Conservation (phyloP, 1,139 yeast genomes). For the Candida pseudoviswanathii region DNA sequence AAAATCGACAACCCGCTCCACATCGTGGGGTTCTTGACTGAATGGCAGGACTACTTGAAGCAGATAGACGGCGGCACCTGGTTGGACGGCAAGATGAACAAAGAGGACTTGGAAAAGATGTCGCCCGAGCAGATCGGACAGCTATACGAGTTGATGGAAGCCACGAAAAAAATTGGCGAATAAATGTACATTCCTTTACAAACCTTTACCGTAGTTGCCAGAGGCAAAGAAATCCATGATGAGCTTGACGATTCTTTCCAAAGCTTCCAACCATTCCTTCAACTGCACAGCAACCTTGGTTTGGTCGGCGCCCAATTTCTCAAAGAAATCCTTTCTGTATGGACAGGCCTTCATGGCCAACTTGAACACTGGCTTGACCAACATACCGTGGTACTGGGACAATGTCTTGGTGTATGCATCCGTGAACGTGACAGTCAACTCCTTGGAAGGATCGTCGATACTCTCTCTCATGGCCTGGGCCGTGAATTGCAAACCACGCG, state of each 20-base stretch:
- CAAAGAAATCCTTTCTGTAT: constrained; percentile 83
- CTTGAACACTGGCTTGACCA: constrained; percentile 84
- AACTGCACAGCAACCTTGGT: constrained; percentile 67
- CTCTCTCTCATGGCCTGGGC: constrained; percentile 87
- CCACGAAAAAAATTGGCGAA: constrained; percentile 48
- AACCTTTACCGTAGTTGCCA: constrained; percentile 89
- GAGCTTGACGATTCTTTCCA: constrained; percentile 71
- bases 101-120: constrained; percentile 74
- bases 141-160: constrained; percentile 50
- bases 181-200: constrained; percentile 38
- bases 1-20: constrained; percentile 85
- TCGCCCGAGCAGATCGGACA: constrained; percentile 93
- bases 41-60: constrained; percentile 91
- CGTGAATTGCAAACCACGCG: constrained; percentile 85
- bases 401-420: constrained; percentile 80
- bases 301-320: constrained; percentile 73
- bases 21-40: constrained; percentile 87
- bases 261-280: constrained; percentile 71
- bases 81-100: constrained; percentile 68
- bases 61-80: constrained; percentile 76
- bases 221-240: constrained; percentile 74
- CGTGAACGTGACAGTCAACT: constrained; percentile 76
- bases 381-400: constrained; percentile 77
- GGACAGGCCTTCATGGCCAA: constrained; percentile 97
- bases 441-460: constrained; percentile 58